These are phyloP conservation scores for Sclerotiophoma versabilis DNA, from an alignment of 2,329 filamentous ascomycete genomes.

Conservation along the genomic window DNA sequence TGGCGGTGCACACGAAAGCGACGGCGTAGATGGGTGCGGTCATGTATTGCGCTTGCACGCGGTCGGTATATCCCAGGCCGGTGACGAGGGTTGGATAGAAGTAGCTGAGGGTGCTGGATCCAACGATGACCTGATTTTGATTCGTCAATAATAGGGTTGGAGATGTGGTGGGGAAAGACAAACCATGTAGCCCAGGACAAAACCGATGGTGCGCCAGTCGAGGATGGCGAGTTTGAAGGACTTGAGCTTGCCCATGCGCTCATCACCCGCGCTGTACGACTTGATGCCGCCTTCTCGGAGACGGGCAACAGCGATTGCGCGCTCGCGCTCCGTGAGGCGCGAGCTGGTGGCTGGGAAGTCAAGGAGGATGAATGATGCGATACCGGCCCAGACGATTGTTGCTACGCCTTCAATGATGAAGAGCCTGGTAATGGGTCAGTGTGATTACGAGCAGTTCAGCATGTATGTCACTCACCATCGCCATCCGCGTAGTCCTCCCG, in stretches of 20 bases:
- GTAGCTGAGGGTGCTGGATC: slow-evolving; percentile 61
- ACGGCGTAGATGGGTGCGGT: slow-evolving; percentile 61
- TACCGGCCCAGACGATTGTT: slow-evolving; percentile 55
- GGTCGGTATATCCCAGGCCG: slow-evolving; percentile 58
- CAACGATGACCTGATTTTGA: slow-evolving; percentile 49
- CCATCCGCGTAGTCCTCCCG: slow-evolving; percentile 58
- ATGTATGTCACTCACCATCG: slow-evolving; percentile 53
- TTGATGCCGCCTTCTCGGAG: slow-evolving; percentile 54
- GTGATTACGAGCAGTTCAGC: accelerated
- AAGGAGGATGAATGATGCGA: slow-evolving; percentile 56
- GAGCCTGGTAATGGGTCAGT: slow-evolving; percentile 1
- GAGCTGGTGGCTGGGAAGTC: slow-evolving; percentile 59
- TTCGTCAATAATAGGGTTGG: slow-evolving; percentile 6
- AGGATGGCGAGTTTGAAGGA: slow-evolving; percentile 50
- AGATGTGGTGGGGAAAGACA: not conserved
- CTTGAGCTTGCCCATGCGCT: slow-evolving; percentile 47
- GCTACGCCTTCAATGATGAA: slow-evolving; percentile 31
- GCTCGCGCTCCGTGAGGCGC: slow-evolving; percentile 52
- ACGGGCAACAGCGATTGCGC: slow-evolving; percentile 54
- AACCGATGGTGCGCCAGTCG: slow-evolving; percentile 58
- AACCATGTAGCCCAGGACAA: slow-evolving; percentile 60
- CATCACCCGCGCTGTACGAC: slow-evolving; percentile 39
- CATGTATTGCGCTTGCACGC: slow-evolving; percentile 60
- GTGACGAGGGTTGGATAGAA: slow-evolving; percentile 63
- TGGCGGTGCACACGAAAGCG: slow-evolving; percentile 58